Evolutionary conservation across 805 yeast genomes (phyloP), one percentile per base, ranked within the genome.

Genomic region (Blastobotrys chiropterorum): DNA sequence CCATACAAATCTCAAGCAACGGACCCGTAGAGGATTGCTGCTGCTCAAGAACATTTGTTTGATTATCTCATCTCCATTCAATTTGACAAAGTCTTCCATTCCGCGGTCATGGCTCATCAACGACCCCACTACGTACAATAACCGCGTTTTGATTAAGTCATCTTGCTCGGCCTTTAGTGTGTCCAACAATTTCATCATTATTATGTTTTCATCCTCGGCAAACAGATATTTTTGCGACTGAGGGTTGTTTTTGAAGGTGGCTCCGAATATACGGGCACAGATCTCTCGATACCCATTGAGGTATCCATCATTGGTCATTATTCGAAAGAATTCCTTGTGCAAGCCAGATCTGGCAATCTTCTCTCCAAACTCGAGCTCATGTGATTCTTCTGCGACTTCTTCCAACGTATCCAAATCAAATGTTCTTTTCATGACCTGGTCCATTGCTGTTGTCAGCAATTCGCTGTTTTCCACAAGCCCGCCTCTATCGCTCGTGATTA

Each of bases 191-290:
- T 46, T 43, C 42, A 49, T 14, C 30, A 46, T 38, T 34, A 15
- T 26, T 26, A 26, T 49, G 47, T 42, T 15, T 3, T 38, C n/a
- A 38, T 48, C 51, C 7, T 49, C 42, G 8, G 21, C 42, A 21
- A 50, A 31, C 19, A 58, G 47, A 3, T 26, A 31, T 30, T 52
- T 31, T 3, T 59, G 60, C 0, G 90, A 89, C 1, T 76, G 78
- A 1, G 80, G 81, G 62, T 90, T 90, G 64, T 89, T 89, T 59
- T 96, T 75, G 44, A 89, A 66, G 3, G 90, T 67, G 3, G 87
- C 75, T 0, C 86, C 83, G 53, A 90, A 70, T 26, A 85, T 72
- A 54, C 89, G 72, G 13, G 81, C 76, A 1, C 81, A 65, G 44
- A 77, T 59, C 52, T 88, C 94, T 52, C 74, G 58, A 8, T 50